These are phyloP conservation scores for Cystobasidiaceae sp. DNA, from an alignment of 1,284 basidiomycete genomes.

Conservation along the genomic window DNA sequence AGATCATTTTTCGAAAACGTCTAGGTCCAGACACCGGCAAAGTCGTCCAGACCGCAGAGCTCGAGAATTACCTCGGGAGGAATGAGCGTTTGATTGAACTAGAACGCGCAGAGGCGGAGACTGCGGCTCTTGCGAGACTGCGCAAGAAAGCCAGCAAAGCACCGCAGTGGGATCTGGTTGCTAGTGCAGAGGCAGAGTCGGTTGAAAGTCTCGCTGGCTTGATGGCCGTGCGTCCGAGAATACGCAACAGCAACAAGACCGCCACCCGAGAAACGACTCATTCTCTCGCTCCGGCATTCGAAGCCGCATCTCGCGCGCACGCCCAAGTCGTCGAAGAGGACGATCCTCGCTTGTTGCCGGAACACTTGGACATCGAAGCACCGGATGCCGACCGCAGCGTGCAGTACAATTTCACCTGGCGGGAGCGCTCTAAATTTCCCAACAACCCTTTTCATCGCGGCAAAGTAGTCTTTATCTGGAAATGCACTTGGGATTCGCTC, in stretches of 20 bases:
- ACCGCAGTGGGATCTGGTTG: not conserved
- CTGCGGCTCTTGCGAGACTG: constrained; percentile 15
- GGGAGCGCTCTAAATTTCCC: not conserved
- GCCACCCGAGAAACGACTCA: no score
- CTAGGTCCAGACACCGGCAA: not conserved
- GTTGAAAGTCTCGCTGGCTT: constrained; percentile 10
- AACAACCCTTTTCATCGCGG: constrained; percentile 7
- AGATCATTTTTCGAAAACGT: constrained; percentile 4
- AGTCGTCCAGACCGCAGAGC: not conserved
- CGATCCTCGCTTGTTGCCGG: no score
- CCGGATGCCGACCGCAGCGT: not conserved
- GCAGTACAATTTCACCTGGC: not conserved
- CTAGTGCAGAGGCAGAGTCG: not conserved
- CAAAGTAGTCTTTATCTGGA: constrained; percentile 25
- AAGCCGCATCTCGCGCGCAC: no score
- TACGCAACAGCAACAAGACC: no score
- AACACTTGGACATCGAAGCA: no score
- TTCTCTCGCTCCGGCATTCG: no score
- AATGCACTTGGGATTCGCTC: constrained; percentile 4
- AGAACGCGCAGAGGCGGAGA: constrained; percentile 33
- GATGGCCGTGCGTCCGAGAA: no score
- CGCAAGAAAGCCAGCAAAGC: not conserved
- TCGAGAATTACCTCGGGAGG: constrained; percentile 4
- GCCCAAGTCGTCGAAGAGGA: no score
- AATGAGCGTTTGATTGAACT: constrained; percentile 33